Conservation (phyloP, 495 filamentous ascomycete species). For the Jackrogersella minutella region DNA sequence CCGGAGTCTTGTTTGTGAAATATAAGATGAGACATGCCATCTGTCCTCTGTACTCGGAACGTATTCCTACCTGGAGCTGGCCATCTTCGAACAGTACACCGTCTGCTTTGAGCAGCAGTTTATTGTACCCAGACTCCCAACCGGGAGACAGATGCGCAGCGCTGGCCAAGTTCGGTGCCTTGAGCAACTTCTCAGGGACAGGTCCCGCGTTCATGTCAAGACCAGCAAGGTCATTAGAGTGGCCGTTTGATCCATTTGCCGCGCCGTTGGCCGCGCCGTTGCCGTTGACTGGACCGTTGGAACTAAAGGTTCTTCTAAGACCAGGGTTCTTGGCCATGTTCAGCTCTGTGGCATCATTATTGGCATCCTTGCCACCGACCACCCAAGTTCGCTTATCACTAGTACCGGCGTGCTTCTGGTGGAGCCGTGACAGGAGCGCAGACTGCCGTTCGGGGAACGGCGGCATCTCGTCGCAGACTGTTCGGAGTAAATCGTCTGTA, state of each 20-base stretch:
- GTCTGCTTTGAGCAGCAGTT: constrained; percentile 78
- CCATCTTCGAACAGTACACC: constrained; percentile 94
- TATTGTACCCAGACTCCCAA: constrained; percentile 92
- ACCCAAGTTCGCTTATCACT: constrained; percentile 97
- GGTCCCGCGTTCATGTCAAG: constrained; percentile 73
- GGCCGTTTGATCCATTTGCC: constrained; percentile 63
- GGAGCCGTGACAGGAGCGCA: constrained; percentile 87
- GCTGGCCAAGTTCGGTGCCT: constrained; percentile 85
- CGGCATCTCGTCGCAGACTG: constrained; percentile 98
- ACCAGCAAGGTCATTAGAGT: constrained; percentile 75
- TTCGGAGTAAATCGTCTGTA: constrained; percentile 91
- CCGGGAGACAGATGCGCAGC: constrained; percentile 92
- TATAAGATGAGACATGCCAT: constrained; percentile 96
- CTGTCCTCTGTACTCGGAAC: constrained; percentile 91
- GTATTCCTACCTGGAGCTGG: constrained; percentile 90
- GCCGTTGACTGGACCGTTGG: constrained; percentile 62
- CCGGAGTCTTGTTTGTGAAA: constrained; percentile 90
- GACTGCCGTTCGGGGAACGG: constrained; percentile 96
- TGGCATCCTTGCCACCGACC: constrained; percentile 92
- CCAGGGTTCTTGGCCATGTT: constrained; percentile 82
- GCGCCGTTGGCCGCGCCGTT: constrained; percentile 63
- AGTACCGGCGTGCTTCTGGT: constrained; percentile 89
- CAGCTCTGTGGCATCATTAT: constrained; percentile 80
- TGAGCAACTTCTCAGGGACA: constrained; percentile 63
- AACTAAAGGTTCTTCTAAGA: constrained; percentile 84